Base-by-base conservation (phyloP, 495 filamentous ascomycete genomes). In the Recurvomyces mirabilis region DNA sequence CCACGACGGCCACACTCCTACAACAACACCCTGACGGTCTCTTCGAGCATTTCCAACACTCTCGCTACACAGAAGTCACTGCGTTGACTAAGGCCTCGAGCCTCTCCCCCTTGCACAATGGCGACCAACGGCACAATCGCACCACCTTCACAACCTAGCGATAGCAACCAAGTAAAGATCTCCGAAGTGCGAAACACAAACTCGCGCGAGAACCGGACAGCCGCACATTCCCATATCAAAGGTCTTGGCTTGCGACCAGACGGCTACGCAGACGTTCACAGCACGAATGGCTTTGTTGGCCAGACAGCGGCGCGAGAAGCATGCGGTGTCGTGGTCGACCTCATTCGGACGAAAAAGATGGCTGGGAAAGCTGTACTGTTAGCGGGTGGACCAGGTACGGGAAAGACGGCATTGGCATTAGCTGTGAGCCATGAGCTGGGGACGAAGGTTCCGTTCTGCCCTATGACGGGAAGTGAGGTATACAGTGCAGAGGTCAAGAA, bases 401-500 rank as follows among this genome's bases (percentile, higher is more conserved):
- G 91, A 60, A 98, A 98, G 71, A 98, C 91, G 13, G 91, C 91
- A 13, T 77, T 96, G 41, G 91, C 91, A 18, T 72, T 96, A 37
- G 89, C 88, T 33, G 85, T 98, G 51, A 86, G 82, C 55, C 88
- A 94, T 61, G 89, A 95, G 60, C 75, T 98, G 43, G 91, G 91
- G 54, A 91, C 87, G 11, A 94, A 94, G 65, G 93, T 98, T 40
- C 91, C 91, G 4, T 98, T 98, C 60, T 93, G 88, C 59, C 86
- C 87, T 25, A 94, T 98, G 55, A 88, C 93, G 22, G 91, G 87
- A 47, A 94, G 87, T 65, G 91, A 98, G 59, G 80, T 98, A 52
- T 98, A 94, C 68, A 89, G 83, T 34, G 81, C 89, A 29, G 91
- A 98, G 65, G 85, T 98, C 46, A 95, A 95, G 75, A 98, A 98